These are phyloP conservation scores for Colletotrichum tamarilloi DNA, from an alignment of 2,329 filamentous ascomycete genomes.

Conservation along the genomic window DNA sequence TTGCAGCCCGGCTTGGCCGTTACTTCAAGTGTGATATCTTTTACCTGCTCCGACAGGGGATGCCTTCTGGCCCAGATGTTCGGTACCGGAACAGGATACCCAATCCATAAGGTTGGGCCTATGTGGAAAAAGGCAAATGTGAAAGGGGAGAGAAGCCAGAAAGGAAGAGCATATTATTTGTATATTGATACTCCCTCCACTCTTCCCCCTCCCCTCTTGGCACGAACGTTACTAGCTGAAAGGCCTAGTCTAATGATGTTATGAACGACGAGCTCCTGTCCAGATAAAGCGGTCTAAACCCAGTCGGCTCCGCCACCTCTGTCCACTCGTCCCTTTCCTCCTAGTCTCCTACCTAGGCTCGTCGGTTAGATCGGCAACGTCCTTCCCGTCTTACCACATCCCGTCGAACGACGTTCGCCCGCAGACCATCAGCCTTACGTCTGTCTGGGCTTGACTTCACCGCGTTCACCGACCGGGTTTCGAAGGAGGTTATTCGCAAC, in stretches of 20 bases:
- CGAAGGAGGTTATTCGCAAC: background rate
- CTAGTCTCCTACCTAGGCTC: background rate
- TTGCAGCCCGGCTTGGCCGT: slow-evolving; percentile 17
- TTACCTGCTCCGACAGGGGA: slow-evolving; percentile 11
- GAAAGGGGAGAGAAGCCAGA: background rate
- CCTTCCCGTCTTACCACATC: background rate
- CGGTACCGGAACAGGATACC: slow-evolving; percentile 7
- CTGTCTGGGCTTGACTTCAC: background rate
- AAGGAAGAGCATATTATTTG: background rate
- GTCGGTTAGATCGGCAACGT: slow-evolving; percentile 21
- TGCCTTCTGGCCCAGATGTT: slow-evolving; percentile 17
- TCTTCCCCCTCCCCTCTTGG: background rate
- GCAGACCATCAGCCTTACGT: slow-evolving; percentile 4
- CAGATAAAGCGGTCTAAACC: slow-evolving; percentile 23
- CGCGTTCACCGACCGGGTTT: background rate
- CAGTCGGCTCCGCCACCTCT: slow-evolving; percentile 18
- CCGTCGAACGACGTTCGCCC: background rate
- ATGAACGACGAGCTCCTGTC: slow-evolving; percentile 12
- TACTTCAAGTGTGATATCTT: slow-evolving; percentile 7
- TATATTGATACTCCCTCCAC: slow-evolving; percentile 16
- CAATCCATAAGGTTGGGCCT: background rate
- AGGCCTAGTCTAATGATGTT: slow-evolving; percentile 6
- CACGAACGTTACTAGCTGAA: background rate
- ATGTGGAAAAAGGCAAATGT: background rate
- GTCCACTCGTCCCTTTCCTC: slow-evolving; percentile 9